Conservation (phyloP, 2,329 filamentous ascomycete genomes). For the Davidsoniella virescens region DNA sequence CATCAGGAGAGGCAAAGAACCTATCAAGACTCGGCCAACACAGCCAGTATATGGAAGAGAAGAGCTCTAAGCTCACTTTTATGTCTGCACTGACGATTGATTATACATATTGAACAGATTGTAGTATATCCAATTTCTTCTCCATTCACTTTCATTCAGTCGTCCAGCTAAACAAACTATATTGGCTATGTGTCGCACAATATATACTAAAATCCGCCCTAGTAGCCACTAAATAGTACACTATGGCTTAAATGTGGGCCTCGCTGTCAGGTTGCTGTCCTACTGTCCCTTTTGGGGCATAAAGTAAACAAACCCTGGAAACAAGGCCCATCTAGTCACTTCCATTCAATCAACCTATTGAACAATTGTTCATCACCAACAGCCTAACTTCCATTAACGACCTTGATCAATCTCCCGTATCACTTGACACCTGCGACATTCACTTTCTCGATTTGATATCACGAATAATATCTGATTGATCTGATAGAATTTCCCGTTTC, state of each 20-base stretch:
- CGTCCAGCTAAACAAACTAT: too few relatives aligned
- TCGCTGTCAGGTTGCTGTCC: too few relatives aligned
- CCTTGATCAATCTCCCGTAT: background rate
- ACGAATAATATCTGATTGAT: background rate
- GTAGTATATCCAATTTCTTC: too few relatives aligned
- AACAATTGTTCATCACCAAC: background rate
- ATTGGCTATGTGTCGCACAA: too few relatives aligned
- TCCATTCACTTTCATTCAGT: too few relatives aligned
- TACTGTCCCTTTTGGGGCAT: background rate
- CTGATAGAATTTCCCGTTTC: background rate
- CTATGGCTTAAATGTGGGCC: too few relatives aligned
- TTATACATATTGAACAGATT: too few relatives aligned
- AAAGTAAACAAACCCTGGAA: conserved; percentile 4
- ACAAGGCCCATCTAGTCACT: background rate
- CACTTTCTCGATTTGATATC: background rate
- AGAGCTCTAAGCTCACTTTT: background rate
- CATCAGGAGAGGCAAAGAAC: too few relatives aligned
- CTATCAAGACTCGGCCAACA: background rate
- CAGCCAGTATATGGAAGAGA: background rate
- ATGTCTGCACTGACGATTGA: too few relatives aligned
- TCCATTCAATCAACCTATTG: background rate
- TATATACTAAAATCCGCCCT: too few relatives aligned
- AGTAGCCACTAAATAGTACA: too few relatives aligned
- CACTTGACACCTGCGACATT: background rate
- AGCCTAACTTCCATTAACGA: background rate